phyloP scores from a whole-genome alignment of 169 alveolate species.

The Cryptosporidium meleagridis region DNA sequence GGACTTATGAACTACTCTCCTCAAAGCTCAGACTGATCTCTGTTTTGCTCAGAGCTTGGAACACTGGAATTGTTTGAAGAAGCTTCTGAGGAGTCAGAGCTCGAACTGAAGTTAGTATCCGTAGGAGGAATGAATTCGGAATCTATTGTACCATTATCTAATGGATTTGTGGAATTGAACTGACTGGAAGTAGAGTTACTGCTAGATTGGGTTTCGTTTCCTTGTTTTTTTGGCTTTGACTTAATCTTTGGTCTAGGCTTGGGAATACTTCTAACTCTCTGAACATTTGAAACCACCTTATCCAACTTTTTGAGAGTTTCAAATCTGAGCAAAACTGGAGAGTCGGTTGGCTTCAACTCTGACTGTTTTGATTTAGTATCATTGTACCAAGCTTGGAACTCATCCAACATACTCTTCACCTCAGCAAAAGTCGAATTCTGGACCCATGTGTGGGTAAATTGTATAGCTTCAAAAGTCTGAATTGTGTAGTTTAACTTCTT shows the following conservation, averaged over 20 bases:
- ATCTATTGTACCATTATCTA: neutral
- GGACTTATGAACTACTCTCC: neutral
- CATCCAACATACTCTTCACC: conserved; percentile 28
- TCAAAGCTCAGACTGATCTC: conserved; percentile 17
- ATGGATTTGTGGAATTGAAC: neutral
- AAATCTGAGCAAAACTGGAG: conserved; percentile 35
- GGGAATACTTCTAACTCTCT: conserved; percentile 37
- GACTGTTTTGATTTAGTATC: conserved; percentile 13
- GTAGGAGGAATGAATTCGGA: conserved; percentile 1
- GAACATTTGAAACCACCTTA: conserved; percentile 6
- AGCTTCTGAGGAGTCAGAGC: neutral
- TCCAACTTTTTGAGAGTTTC: conserved; percentile 21
- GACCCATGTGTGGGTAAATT: conserved; percentile 69
- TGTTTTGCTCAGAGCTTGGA: conserved; percentile 17
- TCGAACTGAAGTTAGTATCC: neutral
- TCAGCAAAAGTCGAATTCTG: conserved; percentile 63
- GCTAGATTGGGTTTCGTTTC: neutral
- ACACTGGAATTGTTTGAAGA: neutral
- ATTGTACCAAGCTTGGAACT: conserved; percentile 53
- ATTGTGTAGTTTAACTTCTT: conserved; percentile 40
- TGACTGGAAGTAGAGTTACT: neutral
- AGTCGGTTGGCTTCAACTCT: conserved; percentile 34
- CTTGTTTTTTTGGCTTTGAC: conserved; percentile 18
- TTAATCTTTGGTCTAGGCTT: conserved; percentile 72
- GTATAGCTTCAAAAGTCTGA: conserved; percentile 39